A percentile compares a stretch with the other conserved stretches of the same genome.
These are phyloP conservation scores for Lunularia cruciata DNA, from an alignment of 225 moss, liverwort and hornwort genomes.

Conservation along the genomic window DNA sequence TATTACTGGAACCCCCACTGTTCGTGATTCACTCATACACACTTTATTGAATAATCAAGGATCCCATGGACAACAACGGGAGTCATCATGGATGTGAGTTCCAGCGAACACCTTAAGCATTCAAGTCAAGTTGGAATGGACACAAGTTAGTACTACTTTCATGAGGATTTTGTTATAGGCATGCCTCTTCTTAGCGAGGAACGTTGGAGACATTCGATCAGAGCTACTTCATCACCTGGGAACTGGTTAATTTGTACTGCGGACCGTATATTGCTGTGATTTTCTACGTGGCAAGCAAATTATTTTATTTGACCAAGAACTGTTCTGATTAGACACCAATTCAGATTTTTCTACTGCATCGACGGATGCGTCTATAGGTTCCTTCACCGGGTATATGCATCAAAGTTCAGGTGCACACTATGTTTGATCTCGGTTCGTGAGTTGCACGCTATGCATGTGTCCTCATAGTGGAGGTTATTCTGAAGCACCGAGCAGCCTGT, in stretches of 20 bases:
- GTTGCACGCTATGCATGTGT: too few relatives aligned
- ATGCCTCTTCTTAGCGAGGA: conserved; percentile 77
- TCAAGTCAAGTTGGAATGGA: background rate
- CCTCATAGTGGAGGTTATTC: background rate
- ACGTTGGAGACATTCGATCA: conserved; percentile 77
- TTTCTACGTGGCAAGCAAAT: background rate
- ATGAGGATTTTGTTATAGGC: too few relatives aligned
- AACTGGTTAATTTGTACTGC: conserved; percentile 51
- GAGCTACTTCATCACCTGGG: conserved; percentile 99
- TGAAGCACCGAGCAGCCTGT: background rate
- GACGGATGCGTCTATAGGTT: background rate
- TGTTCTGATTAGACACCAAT: too few relatives aligned
- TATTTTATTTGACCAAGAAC: too few relatives aligned
- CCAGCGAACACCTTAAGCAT: background rate
- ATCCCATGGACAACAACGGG: conserved; percentile 81
- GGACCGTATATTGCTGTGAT: background rate
- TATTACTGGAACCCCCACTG: too few relatives aligned
- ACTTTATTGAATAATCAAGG: conserved; percentile 93
- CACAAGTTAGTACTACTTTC: too few relatives aligned
- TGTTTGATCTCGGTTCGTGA: too few relatives aligned
- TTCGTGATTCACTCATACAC: conserved; percentile 91
- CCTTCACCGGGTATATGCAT: too few relatives aligned
- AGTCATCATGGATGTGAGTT: conserved; percentile 91
- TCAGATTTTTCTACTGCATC: background rate
- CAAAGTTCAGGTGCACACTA: too few relatives aligned